phyloP scores from a whole-genome alignment of 306 rosid genomes.

The Mimosa bimucronata region DNA sequence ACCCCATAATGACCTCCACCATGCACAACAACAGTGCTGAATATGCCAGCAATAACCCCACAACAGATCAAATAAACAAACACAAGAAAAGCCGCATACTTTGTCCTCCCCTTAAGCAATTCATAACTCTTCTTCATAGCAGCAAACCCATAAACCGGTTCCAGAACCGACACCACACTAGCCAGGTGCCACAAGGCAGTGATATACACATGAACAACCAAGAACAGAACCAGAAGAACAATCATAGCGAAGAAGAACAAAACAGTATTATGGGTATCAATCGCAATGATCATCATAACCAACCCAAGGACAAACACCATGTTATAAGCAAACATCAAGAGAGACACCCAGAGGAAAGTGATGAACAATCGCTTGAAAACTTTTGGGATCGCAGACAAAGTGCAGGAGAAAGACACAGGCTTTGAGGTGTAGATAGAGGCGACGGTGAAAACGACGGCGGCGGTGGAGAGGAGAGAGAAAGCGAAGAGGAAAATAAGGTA shows the following conservation, averaged over 20 bases:
- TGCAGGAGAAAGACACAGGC: slow-evolving; percentile 71
- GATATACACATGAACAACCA: slow-evolving; percentile 65
- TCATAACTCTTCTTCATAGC: slow-evolving; percentile 77
- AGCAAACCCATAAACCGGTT: slow-evolving; percentile 59
- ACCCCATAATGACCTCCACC: slow-evolving; percentile 67
- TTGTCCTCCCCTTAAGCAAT: slow-evolving; percentile 63
- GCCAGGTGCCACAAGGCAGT: slow-evolving; percentile 76
- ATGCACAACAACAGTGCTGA: slow-evolving; percentile 79
- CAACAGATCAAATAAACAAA: slow-evolving; percentile 60
- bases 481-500: slow-evolving; percentile 93
- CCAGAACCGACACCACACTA: slow-evolving; percentile 71
- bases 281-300: slow-evolving; percentile 54
- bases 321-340: slow-evolving; percentile 72
- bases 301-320: slow-evolving; percentile 52
- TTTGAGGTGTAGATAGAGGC: slow-evolving; percentile 92
- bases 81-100: slow-evolving; percentile 63
- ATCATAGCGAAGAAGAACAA: slow-evolving; percentile 45
- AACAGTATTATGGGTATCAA: slow-evolving; percentile 52
- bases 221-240: slow-evolving; percentile 42
- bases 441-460: slow-evolving; percentile 92
- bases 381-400: slow-evolving; percentile 82
- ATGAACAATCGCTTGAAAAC: slow-evolving; percentile 83
- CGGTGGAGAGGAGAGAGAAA: slow-evolving; percentile 94
- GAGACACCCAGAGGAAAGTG: slow-evolving; percentile 81
- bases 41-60: slow-evolving; percentile 49